These are phyloP conservation scores for Aspergillus brunneoviolaceus DNA, from an alignment of 2,329 filamentous ascomycete species.

Conservation along the genomic window DNA sequence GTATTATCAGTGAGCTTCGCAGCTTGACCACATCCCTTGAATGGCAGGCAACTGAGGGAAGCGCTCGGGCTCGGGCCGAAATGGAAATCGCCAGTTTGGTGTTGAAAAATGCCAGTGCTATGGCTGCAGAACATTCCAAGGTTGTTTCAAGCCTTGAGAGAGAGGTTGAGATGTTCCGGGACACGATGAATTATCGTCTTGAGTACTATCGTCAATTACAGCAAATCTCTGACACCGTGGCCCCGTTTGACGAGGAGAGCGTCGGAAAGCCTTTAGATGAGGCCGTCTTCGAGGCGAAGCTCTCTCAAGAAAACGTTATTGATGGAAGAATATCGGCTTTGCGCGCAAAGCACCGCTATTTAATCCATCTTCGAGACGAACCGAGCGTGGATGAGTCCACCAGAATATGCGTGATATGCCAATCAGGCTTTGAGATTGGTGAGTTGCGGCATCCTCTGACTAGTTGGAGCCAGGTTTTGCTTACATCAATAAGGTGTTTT, in stretches of 20 bases:
- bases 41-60: conserved; percentile 56
- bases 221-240: conserved; percentile 82
- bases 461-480: too few species aligned
- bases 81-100: conserved; percentile 63
- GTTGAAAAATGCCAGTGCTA: conserved; percentile 58
- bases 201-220: conserved; percentile 92
- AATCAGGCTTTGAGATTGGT: conserved; percentile 71
- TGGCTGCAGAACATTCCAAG: conserved; percentile 55
- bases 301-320: conserved; percentile 52
- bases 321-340: conserved; percentile 60
- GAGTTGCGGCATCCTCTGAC: conserved; percentile 41
- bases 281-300: conserved; percentile 44
- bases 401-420: conserved; percentile 83
- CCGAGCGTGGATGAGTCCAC: conserved; percentile 60
- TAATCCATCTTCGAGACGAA: conserved; percentile 61
- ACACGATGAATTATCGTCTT: conserved; percentile 78
- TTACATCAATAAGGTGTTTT: conserved; percentile 34
- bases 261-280: conserved; percentile 58
- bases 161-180: conserved; percentile 73
- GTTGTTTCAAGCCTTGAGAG: conserved; percentile 51
- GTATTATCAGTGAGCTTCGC: conserved; percentile 68
- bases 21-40: conserved; percentile 61
- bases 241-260: conserved; percentile 65
- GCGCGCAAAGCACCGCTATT: conserved; percentile 74
- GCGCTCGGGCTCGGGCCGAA: conserved; percentile 61